Percentiles rank a stretch among this genome's conserved stretches.
These are phyloP conservation scores for Fusarium longipes DNA, from an alignment of 2,329 filamentous ascomycete species.

Conservation along the genomic window DNA sequence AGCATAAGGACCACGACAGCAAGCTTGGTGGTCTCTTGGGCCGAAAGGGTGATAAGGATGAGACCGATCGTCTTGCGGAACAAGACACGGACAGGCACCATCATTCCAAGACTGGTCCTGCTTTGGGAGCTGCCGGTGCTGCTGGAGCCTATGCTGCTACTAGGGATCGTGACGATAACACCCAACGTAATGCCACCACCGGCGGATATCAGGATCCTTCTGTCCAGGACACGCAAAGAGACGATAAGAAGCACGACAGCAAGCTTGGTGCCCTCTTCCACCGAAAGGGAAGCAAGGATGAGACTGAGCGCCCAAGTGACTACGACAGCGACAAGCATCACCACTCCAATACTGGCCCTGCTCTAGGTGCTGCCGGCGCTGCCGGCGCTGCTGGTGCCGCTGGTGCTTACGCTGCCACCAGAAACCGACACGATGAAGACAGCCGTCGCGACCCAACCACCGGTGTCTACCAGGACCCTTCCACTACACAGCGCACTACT, in stretches of 20 bases:
- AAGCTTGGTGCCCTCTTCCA: conserved; percentile 28
- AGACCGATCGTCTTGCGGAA: background rate
- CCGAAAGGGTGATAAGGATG: conserved; percentile 12
- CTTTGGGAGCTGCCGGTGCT: conserved; percentile 28
- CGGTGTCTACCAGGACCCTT: background rate
- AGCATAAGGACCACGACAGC: conserved; percentile 20
- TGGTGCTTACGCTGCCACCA: conserved; percentile 23
- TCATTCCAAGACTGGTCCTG: conserved; percentile 20
- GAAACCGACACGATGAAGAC: conserved; percentile 14
- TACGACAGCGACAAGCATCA: conserved; percentile 9
- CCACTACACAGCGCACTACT: background rate
- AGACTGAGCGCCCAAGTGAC: background rate
- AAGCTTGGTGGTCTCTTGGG: conserved; percentile 8
- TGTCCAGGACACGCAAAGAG: background rate
- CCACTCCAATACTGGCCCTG: conserved; percentile 20
- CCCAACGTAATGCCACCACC: background rate
- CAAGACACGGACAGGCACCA: conserved; percentile 11
- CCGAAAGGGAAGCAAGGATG: conserved; percentile 15
- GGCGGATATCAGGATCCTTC: background rate
- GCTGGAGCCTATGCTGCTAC: conserved; percentile 27
- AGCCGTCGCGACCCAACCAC: background rate
- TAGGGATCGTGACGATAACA: conserved; percentile 4
- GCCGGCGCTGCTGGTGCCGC: conserved; percentile 32
- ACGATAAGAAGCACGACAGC: conserved; percentile 7
- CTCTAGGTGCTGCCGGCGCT: conserved; percentile 31